Conservation (phyloP, 1,284 basidiomycete genomes). For the Phellinidium pouzarii region DNA sequence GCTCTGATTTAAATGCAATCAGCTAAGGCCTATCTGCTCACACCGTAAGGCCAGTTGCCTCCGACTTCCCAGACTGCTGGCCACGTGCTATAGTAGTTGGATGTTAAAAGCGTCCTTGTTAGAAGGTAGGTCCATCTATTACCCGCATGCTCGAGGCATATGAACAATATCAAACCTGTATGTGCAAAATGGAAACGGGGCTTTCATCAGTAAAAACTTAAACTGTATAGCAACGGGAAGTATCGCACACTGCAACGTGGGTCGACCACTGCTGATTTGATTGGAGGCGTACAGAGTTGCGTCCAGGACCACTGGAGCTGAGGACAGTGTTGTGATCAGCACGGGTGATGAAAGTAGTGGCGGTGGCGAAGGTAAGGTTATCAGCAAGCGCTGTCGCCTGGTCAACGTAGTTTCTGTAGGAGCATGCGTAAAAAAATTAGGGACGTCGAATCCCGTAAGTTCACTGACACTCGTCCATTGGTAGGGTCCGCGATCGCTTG, state of each 20-base stretch:
- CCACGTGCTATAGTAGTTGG: constrained; percentile 28
- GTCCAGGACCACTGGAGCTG: constrained; percentile 27
- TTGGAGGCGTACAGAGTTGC: constrained; percentile 31
- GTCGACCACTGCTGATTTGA: constrained; percentile 28
- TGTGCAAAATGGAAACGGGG: neutral
- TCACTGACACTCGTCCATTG: constrained; percentile 39
- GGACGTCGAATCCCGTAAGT: neutral
- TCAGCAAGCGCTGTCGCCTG: constrained; percentile 35
- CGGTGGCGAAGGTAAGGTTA: constrained; percentile 43
- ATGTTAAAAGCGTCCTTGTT: constrained; percentile 4
- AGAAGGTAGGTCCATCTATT: constrained; percentile 4
- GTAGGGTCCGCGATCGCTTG: constrained; percentile 42
- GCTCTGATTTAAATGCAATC: neutral
- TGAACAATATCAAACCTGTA: constrained; percentile 32
- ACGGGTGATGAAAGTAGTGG: constrained; percentile 39
- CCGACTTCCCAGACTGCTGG: constrained; percentile 39
- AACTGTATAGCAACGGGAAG: neutral
- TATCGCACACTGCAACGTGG: constrained; percentile 29
- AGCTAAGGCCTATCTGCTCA: neutral
- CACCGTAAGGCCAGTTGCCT: constrained; percentile 29
- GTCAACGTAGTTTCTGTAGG: constrained; percentile 45
- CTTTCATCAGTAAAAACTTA: neutral
- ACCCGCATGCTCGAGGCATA: constrained; percentile 64
- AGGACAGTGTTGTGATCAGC: constrained; percentile 30
- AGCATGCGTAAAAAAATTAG: constrained; percentile 8